A percentile compares a stretch with the other conserved stretches of the same genome.
Evolutionary conservation across 441 rosid genomes (phyloP).

Genomic region (Flueggea neowawraea): DNA sequence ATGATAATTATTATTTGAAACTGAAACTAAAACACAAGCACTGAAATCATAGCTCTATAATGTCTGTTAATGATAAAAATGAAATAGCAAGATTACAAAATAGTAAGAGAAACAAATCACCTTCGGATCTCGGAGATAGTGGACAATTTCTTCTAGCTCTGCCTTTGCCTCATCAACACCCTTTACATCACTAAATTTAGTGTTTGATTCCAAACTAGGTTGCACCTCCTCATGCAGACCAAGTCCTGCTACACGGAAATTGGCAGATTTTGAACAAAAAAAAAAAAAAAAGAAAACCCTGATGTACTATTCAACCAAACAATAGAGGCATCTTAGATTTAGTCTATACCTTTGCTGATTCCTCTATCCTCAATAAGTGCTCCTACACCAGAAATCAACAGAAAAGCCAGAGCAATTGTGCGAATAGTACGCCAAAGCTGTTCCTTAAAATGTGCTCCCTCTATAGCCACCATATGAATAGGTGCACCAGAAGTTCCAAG

Average conservation of each 20-base stretch:
- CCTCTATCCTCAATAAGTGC: slow-evolving; percentile 95
- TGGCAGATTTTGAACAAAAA: not conserved
- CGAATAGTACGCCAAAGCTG: slow-evolving; percentile 95
- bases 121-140: slow-evolving; percentile 99
- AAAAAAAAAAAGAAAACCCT: not conserved
- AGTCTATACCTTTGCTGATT: slow-evolving; percentile 65
- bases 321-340: not conserved
- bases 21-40: too few species aligned
- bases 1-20: too few species aligned
- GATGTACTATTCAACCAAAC: not conserved
- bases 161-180: slow-evolving; percentile 98
- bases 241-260: slow-evolving; percentile 46
- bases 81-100: not conserved
- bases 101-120: slow-evolving; percentile 23
- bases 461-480: slow-evolving; percentile 78
- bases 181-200: slow-evolving; percentile 90
- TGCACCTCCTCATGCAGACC: slow-evolving; percentile 94
- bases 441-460: slow-evolving; percentile 89
- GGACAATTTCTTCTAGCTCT: slow-evolving; percentile 95
- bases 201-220: slow-evolving; percentile 84
- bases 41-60: too few species aligned
- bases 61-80: not conserved
- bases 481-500: slow-evolving; percentile 90
- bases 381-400: slow-evolving; percentile 86
- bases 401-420: slow-evolving; percentile 64